These are phyloP conservation scores for Plantago lanceolata DNA, from an alignment of 305 asterid species.

Conservation along the genomic window DNA sequence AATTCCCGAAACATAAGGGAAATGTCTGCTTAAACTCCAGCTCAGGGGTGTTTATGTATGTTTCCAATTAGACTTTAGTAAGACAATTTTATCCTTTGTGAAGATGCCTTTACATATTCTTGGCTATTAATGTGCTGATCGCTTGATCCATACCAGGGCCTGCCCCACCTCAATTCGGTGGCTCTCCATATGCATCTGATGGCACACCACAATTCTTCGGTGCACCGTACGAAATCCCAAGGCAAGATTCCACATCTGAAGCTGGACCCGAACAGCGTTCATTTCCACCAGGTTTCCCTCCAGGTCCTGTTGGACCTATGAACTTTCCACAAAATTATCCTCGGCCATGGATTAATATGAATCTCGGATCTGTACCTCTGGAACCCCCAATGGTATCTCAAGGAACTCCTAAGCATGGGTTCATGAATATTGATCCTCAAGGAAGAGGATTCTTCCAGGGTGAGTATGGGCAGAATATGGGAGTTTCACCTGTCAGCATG, in stretches of 20 bases:
- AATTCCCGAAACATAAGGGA: not conserved
- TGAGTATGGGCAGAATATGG: constrained; percentile 52
- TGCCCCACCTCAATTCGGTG: constrained; percentile 64
- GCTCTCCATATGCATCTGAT: constrained; percentile 54
- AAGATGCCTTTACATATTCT: too few relatives aligned
- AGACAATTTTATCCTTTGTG: too few relatives aligned
- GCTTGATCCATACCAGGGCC: constrained; percentile 24
- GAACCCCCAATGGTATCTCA: constrained; percentile 57
- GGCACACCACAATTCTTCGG: constrained; percentile 62
- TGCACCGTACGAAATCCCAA: constrained; percentile 53
- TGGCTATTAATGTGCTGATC: too few relatives aligned
- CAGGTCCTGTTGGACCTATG: constrained; percentile 50
- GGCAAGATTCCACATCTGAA: constrained; percentile 58
- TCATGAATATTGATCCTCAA: constrained; percentile 42
- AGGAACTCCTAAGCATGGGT: constrained; percentile 39
- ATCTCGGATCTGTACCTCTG: constrained; percentile 44
- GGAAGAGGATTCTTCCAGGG: constrained; percentile 62
- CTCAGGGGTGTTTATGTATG: too few relatives aligned
- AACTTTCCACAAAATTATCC: constrained; percentile 57
- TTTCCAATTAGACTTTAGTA: too few relatives aligned
- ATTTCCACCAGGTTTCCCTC: constrained; percentile 48
- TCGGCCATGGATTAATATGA: constrained; percentile 56
- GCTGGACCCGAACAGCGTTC: constrained; percentile 63
- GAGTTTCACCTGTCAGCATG: constrained; percentile 38
- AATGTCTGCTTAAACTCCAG: too few relatives aligned